Base-by-base conservation (phyloP, 345 rosid species). In the Garcia nutans region DNA sequence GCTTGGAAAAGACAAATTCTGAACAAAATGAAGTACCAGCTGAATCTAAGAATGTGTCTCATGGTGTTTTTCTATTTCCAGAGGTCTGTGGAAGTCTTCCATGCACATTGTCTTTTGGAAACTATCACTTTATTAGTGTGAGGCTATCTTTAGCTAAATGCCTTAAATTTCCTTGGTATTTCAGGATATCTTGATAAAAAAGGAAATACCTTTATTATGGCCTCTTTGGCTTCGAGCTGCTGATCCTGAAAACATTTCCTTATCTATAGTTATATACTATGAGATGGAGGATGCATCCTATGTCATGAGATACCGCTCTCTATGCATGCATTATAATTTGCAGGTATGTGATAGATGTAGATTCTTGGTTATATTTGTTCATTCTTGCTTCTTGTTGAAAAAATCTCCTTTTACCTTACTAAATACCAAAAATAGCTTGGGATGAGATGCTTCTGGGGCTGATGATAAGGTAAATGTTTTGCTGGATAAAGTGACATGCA, bases 141-240 rank as follows among this genome's bases (percentile, higher is more conserved):
- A 17, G 44, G 72, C 31, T 72, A 55, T 41, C 75, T 73, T 73
- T 56, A 23, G 61, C 77, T 54, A 80, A 68, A 72, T 50, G 56
- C 70, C 71, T 82, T 74, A 47, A 65, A 71, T 72, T 44, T 70
- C 77, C 68, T 72, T 72, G 42, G 23, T 76, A 73, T 78, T 78
- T 83, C 91, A 96, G 99, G 92, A 88, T 77, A 72, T 81, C 68
- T 77, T 87, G 69, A 73, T 90, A 72, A 84, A 82, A 77, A 86
- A 89, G 49, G 91, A 81, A 56, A 81, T 72, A 75, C 84, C 96
- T 64, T 85, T 96, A 56, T 76, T 80, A 65, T 93, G 99, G 98
- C 95, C 99, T 77, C 87, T 96, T 52, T 93, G 99, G 99, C 78
- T 93, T 84, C 98, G 89, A 68, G 98, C 99, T 84, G 91, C 99